These are phyloP conservation scores for Sphaerulina populicola DNA, from an alignment of 2,329 filamentous ascomycete genomes.

Conservation along the genomic window DNA sequence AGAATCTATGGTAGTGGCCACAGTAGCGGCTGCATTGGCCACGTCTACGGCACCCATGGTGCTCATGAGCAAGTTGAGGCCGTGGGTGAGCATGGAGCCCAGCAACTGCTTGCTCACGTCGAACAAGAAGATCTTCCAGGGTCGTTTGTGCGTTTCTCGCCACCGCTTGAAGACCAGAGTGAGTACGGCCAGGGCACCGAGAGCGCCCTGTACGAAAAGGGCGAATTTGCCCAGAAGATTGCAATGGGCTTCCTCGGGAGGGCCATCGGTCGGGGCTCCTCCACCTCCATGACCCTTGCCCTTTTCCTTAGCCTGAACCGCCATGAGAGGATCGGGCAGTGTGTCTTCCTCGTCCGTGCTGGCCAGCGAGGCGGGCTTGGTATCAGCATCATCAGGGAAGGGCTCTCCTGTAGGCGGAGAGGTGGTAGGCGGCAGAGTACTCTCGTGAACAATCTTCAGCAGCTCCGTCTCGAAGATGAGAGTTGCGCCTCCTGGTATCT, in stretches of 20 bases:
- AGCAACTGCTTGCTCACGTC: slow-evolving; percentile 97
- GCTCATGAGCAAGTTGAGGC: slow-evolving; percentile 91
- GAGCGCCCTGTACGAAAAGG: slow-evolving; percentile 75
- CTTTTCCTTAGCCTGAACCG: neutral
- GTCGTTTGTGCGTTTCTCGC: slow-evolving; percentile 82
- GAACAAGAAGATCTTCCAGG: slow-evolving; percentile 95
- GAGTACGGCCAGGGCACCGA: slow-evolving; percentile 73
- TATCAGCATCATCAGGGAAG: slow-evolving; percentile 3
- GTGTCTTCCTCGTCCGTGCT: slow-evolving; percentile 12
- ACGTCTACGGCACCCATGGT: slow-evolving; percentile 88
- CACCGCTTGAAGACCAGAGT: slow-evolving; percentile 90
- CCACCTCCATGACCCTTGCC: neutral
- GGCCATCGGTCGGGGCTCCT: slow-evolving; percentile 13
- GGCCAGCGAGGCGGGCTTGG: neutral
- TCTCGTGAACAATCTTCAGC: slow-evolving; percentile 62
- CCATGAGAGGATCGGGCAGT: slow-evolving; percentile 10
- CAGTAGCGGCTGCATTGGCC: slow-evolving; percentile 42
- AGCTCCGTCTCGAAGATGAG: slow-evolving; percentile 90
- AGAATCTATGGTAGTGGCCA: slow-evolving; percentile 16
- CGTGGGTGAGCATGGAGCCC: slow-evolving; percentile 80
- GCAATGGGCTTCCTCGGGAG: slow-evolving; percentile 59
- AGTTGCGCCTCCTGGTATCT: slow-evolving; percentile 70
- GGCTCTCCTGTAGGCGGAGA: slow-evolving; percentile 13
- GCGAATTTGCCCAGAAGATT: slow-evolving; percentile 83
- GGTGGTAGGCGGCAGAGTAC: neutral